Evolutionary conservation across 495 filamentous ascomycete species (phyloP), one percentile per base, ranked within the genome.

Genomic region (Aspergillus mulundensis): DNA sequence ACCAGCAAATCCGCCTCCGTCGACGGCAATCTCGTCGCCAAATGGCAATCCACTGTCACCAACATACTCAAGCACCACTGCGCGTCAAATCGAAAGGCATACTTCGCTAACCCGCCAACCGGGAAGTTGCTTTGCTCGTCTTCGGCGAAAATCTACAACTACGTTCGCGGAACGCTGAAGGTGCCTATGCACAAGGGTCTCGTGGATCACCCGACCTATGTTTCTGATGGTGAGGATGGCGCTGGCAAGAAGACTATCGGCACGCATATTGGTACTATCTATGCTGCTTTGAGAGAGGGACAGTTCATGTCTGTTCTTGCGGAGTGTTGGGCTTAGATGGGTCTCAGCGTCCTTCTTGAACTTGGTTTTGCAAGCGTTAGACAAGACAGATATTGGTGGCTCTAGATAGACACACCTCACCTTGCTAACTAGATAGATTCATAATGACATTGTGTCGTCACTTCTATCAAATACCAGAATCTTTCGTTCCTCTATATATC

Each of bases 241-340:
- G 52, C 20, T 28, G 25, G 23, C 42, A 54, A 61, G 45, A 57
- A 55, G 47, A 47, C 50, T 8, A 66, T 66, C 32, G 64, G 64
- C 18, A 61, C 61, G 28, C 56, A 60, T n/a, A 60, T 66, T 23
- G 54, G 53, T 7, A 59, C 57, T 14, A 43, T 66, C n/a, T 66
- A 66, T 56, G 43, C 53, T n/a, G 61, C 61, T 10, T 44, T 66
- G 14, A 38, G 58, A 12, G 51, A 54, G 36, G 64, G 61, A 2
- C 53, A 53, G 20, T 50, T 66, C 12, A 44, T 32, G 41, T 50
- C 53, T 7, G 48, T 53, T 87, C 12, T 62, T 55, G 15, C 77
- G 77, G 50, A 66, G 71, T 44, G 84, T 85, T 68, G 81, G 83
- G 42, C 16, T 8, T n/a, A 20, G 18, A n/a, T n/a, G n/a, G n/a